Conservation (phyloP, 768 basidiomycete genomes). For the Fomitopsis serialis region DNA sequence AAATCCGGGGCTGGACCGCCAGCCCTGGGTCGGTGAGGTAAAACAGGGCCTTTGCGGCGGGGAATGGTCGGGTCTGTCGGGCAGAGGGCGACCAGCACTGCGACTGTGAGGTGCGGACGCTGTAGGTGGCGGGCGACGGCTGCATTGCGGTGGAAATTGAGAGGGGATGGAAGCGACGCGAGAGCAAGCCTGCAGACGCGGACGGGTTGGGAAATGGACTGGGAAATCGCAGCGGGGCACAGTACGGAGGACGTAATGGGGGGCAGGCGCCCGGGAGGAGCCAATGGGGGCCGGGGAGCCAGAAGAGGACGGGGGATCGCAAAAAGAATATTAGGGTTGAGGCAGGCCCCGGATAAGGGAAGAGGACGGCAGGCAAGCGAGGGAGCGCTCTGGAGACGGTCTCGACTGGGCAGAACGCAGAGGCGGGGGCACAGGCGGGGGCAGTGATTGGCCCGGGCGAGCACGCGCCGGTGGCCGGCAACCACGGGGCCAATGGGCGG, state of each 20-base stretch:
- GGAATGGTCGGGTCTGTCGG: background rate
- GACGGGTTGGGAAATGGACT: background rate
- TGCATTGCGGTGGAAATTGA: background rate
- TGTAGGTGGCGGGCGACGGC: background rate
- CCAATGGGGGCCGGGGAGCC: background rate
- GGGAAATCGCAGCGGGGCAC: background rate
- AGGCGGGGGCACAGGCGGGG: background rate
- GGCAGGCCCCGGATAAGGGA: background rate
- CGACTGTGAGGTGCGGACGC: background rate
- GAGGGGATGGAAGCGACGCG: background rate
- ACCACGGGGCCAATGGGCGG: background rate
- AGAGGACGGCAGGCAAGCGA: conserved; percentile 1
- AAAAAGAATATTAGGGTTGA: background rate
- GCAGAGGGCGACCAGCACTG: background rate
- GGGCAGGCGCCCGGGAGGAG: background rate
- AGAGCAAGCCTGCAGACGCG: background rate
- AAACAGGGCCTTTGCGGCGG: background rate
- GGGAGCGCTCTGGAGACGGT: background rate
- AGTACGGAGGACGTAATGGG: background rate
- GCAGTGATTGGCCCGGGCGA: conserved; percentile 1
- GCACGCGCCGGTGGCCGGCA: background rate
- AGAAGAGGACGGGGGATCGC: background rate
- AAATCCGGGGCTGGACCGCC: conserved; percentile 1
- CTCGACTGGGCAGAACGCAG: background rate
- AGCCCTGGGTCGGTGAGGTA: background rate